Base-by-base conservation (phyloP, 2,329 filamentous ascomycete genomes). In the Geoglossum cookeanum region DNA sequence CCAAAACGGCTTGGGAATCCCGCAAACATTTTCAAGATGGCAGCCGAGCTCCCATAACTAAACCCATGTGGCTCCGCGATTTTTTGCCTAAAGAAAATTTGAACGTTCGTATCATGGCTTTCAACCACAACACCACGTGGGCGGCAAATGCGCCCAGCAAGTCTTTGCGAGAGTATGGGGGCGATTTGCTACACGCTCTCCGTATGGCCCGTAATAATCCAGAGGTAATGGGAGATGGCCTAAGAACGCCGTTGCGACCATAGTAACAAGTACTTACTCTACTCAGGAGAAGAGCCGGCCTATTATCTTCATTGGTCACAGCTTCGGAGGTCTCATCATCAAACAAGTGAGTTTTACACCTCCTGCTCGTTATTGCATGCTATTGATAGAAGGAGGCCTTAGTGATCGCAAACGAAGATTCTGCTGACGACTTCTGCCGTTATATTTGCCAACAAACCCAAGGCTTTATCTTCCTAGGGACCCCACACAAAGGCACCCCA, bases 301-400 rank as follows among this genome's bases (percentile, higher is more conserved):
- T 27, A 49, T 49, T 8, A 32, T 49, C 22, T 49, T 49, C 44
- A 45, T 59, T 30, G 57, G 54, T 30, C 55, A 59, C 37, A 57
- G 57, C 29, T 59, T 57, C 33, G 57, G 57, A 8, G 57, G 57
- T 57, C n/a, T 59, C 7, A 39, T 59, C 30, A 57, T 59, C 15
- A 57, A 59, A 37, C 54, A 59, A 35, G 57, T 59, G 22, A 32
- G 45, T 27, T 17, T 49, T 27, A 7, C 45, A n/a, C 7, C 15
- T 49, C 17, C 8, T 29, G 9, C 13, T n/a, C 29, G 45, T 49
- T 3, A 7, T 29, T 8, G 45, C 4, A 49, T 49, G 45, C 17
- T 9, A 49, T 49, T 9, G 45, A 49, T 17, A n/a, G 4, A 6
- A 29, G 5, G 5, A 49, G 45, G 45, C 45, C 5, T 32, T 49